Conservation (phyloP, 805 yeast genomes). For the Ogataea trehalophila region DNA sequence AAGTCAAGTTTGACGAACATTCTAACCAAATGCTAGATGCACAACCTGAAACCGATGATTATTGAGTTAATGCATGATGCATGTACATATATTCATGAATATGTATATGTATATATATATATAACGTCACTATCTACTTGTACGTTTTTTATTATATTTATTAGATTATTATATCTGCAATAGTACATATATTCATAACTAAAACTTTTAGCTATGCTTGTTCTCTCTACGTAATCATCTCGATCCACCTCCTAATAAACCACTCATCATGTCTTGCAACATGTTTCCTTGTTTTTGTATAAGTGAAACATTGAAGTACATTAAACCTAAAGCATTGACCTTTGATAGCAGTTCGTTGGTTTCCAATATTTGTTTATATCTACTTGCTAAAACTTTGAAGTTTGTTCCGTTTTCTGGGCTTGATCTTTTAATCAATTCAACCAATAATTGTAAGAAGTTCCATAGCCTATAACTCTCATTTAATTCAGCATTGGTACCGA, state of each 20-base stretch:
- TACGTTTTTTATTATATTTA: not conserved
- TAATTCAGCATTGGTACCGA: conserved; percentile 11
- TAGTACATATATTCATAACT: too few relatives aligned
- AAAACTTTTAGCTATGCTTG: too few relatives aligned
- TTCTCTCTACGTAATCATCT: not conserved
- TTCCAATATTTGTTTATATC: conserved; percentile 25
- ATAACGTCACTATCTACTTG: not conserved
- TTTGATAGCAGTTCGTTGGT: conserved; percentile 16
- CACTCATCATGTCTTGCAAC: conserved; percentile 73
- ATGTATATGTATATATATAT: not conserved
- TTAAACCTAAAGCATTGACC: conserved; percentile 27
- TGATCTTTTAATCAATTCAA: conserved; percentile 49
- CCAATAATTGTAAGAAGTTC: conserved; percentile 66
- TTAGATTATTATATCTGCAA: too few relatives aligned
- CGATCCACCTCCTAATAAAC: conserved; percentile 44
- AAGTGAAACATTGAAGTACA: conserved; percentile 26
- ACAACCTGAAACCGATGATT: conserved; percentile 25
- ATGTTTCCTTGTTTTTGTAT: conserved; percentile 51
- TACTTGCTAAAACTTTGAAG: conserved; percentile 41
- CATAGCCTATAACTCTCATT: conserved; percentile 40
- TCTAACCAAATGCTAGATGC: conserved; percentile 25
- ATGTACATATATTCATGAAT: too few relatives aligned
- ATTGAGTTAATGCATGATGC: conserved; percentile 8
- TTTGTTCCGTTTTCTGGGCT: conserved; percentile 34
- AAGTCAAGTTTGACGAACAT: conserved; percentile 21